These are phyloP conservation scores for Dictyostelium intermedium DNA, from an alignment of 78 protist species.

Conservation along the genomic window DNA sequence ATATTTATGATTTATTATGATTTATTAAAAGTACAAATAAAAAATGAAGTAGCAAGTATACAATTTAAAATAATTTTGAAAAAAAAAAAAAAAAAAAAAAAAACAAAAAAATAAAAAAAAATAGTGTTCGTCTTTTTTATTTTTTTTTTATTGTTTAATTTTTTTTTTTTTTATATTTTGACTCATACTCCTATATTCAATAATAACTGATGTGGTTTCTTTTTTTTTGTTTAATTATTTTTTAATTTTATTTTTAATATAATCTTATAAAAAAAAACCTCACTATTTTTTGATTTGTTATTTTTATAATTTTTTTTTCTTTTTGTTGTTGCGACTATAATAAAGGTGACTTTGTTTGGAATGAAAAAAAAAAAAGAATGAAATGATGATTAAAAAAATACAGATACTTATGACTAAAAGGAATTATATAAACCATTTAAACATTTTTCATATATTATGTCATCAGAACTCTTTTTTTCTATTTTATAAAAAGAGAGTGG, in stretches of 20 bases:
- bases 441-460: not conserved
- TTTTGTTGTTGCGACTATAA: no score
- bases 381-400: conserved; percentile 2
- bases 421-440: not conserved
- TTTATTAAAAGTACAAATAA: not conserved
- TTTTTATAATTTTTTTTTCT: no score
- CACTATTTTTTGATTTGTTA: not conserved
- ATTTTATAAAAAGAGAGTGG: not conserved
- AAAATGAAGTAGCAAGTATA: not conserved
- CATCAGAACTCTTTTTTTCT: not conserved
- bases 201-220: no score
- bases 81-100: not conserved
- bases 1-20: no score
- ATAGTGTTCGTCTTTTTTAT: not conserved
- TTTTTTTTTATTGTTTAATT: not conserved
- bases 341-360: not conserved
- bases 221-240: no score
- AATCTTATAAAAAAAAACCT: no score
- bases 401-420: conserved; percentile 6
- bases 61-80: not conserved
- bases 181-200: no score
- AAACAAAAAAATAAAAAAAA: no score
- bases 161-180: not conserved
- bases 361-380: not conserved
- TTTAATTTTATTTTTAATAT: no score